Conservation (phyloP, 805 yeast species). For the Maudiozyma saulgeensis region DNA sequence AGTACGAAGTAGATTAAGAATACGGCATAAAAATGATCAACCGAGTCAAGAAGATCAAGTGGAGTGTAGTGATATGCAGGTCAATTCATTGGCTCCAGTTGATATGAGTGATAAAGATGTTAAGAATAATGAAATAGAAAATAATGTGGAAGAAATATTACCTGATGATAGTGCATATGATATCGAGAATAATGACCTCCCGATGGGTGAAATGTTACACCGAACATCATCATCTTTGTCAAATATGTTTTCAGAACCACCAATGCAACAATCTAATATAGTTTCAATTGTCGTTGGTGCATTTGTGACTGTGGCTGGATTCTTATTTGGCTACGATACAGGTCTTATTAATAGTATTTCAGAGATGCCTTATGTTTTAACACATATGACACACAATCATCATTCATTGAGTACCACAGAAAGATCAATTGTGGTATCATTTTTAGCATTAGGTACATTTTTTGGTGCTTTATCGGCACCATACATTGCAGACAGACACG, state of each 20-base stretch:
- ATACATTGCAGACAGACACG: conserved; percentile 56
- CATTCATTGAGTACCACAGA: conserved; percentile 47
- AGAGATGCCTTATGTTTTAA: conserved; percentile 62
- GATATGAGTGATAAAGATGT: neutral
- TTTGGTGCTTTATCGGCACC: conserved; percentile 55
- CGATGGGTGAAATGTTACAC: neutral
- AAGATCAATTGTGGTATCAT: conserved; percentile 63
- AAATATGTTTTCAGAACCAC: conserved; percentile 20
- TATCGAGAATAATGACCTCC: neutral
- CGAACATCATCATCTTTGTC: conserved; percentile 6
- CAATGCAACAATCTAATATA: conserved; percentile 39
- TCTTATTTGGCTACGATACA: conserved; percentile 82
- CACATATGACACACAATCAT: conserved; percentile 43
- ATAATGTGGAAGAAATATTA: neutral
- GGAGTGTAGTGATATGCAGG: neutral
- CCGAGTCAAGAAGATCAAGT: neutral
- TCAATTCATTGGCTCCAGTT: neutral
- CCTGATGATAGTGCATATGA: neutral
- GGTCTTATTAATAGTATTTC: conserved; percentile 72
- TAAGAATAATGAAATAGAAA: neutral
- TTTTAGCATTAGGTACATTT: conserved; percentile 76
- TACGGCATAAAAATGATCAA: neutral
- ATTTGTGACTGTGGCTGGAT: conserved; percentile 86
- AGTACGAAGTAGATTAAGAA: conserved; percentile 1
- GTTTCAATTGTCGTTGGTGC: conserved; percentile 68